phyloP scores from a whole-genome alignment of 2,329 filamentous ascomycete genomes.

The Xylaria polymorpha region DNA sequence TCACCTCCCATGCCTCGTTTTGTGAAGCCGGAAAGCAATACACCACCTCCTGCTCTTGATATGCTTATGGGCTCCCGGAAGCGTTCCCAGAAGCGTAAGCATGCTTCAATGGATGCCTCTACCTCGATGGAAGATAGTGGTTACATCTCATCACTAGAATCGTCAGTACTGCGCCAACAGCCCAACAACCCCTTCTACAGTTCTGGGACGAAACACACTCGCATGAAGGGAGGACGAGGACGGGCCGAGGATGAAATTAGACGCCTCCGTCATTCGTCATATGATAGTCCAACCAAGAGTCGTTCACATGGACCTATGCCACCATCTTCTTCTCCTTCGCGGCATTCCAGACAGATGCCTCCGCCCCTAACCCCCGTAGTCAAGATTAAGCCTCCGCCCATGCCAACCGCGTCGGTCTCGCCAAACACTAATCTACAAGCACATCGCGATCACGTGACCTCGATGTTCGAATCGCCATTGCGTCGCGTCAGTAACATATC shows the following conservation, averaged over 20 bases:
- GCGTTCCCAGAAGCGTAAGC: slow-evolving; percentile 79
- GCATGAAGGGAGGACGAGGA: slow-evolving; percentile 86
- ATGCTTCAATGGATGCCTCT: slow-evolving; percentile 74
- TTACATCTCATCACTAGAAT: slow-evolving; percentile 96
- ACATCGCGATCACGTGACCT: slow-evolving; percentile 84
- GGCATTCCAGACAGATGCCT: slow-evolving; percentile 68
- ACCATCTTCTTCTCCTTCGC: slow-evolving; percentile 75
- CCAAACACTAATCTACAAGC: slow-evolving; percentile 92
- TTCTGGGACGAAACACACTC: slow-evolving; percentile 82
- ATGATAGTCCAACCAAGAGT: slow-evolving; percentile 86
- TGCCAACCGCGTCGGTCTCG: slow-evolving; percentile 79
- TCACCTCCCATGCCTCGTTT: slow-evolving; percentile 84
- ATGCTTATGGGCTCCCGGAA: slow-evolving; percentile 75
- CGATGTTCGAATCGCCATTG: slow-evolving; percentile 77
- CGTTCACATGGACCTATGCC: slow-evolving; percentile 66
- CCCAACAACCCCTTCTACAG: slow-evolving; percentile 72
- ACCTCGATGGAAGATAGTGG: slow-evolving; percentile 76
- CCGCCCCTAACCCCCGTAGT: slow-evolving; percentile 82
- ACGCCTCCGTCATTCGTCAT: slow-evolving; percentile 89
- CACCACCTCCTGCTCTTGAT: slow-evolving; percentile 77
- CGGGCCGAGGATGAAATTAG: slow-evolving; percentile 96
- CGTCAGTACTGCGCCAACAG: slow-evolving; percentile 81
- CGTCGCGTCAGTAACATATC: slow-evolving; percentile 61
- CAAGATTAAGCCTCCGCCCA: slow-evolving; percentile 76
- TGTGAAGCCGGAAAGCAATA: slow-evolving; percentile 71